Evolutionary conservation across 1,139 yeast species (phyloP), one percentile per base, ranked within the genome.

Genomic region (Yamadazyma songkhlaensis): DNA sequence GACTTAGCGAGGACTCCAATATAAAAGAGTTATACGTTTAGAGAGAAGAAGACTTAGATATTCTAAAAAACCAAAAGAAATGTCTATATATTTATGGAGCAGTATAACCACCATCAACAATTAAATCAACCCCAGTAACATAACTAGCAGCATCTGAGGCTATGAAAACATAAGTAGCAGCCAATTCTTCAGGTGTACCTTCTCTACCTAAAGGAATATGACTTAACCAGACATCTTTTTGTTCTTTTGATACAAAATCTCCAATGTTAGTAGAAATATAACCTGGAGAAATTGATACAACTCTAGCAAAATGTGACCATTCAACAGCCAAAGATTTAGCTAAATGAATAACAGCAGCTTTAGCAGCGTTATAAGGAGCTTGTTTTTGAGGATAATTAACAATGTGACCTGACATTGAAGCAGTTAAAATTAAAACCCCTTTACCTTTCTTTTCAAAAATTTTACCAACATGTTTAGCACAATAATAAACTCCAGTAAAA

Each of bases 81-180:
- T 4, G 31, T 10, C n/a, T 15, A 24, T 14, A 24, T 25, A 21
- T n/a, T 17, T 57, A 64, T 48, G 72, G 71, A 32, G 67, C 70
- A 43, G 63, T 53, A 71, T 85, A 86, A 36, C 96, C 96, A 50
- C 96, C 96, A 54, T 87, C 96, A 39, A 87, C 95, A 47, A 84
- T 68, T 49, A 87, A 64, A 60, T 87, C 88, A 52, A 84, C 78
- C 48, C 95, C 96, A 10, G 94, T 87, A 39, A 94, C 79, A 64
- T 82, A 87, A 14, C 88, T 77, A 29, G 88, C 73, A 15, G 94
- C 95, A 54, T 85, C 82, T 8, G 89, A 79, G 27, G 94, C 87
- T 57, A 87, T 70, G 64, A 85, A 88, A 41, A 87, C 74, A 47
- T 81, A 82, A 17, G 92, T 83, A 50, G 95, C 94, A 34, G 85